Evolutionary conservation across 2,329 filamentous ascomycete species (phyloP), one percentile per base, ranked within the genome.

Genomic region (Fusarium sp.): DNA sequence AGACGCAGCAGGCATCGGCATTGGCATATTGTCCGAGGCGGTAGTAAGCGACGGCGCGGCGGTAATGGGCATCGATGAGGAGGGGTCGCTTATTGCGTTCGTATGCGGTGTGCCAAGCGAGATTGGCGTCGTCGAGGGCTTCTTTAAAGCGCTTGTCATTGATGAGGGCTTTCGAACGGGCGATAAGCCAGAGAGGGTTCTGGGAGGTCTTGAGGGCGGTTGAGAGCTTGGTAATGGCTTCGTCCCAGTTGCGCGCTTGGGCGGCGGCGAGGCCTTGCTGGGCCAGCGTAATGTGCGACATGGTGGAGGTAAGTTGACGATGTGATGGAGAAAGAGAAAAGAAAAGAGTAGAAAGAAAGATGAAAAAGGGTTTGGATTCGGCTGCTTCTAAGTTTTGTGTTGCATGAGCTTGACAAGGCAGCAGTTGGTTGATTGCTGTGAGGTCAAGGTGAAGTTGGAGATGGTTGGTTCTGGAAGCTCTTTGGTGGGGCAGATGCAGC

Each of bases 21-120:
- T 98, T 91, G 5, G 91, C 94, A 72, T 90, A 93, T 54, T 88
- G 86, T 34, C 87, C 88, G 40, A 94, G 82, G 49, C 90, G 88
- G 78, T 89, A 92, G 26, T 95, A 84, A 13, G 91, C 87, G 14
- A 97, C 88, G 7, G 89, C 92, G 38, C 95, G 89, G 72, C 95
- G 89, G 74, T 96, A 88, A 75, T 98, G 93, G 3, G 93, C 91
- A n/a, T 93, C 88, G 45, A 90, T 85, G 78, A 98, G 93, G 31
- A 92, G 86, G 69, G 93, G 89, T 51, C 92, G 89, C 74, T 91
- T 92, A 33, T 87, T 92, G 40, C 95, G 91, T 66, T 91, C 85
- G 26, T 82, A 82, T 4, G 90, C 91, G 6, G 86, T 81, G 38
- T 86, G 80, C 54, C 92, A 86, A 4, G 90, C 92, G 48, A 85